Percentiles rank a stretch among this genome's conserved stretches.
phyloP scores from a whole-genome alignment of 2,329 filamentous ascomycete genomes.

The Diaporthe ilicicola region DNA sequence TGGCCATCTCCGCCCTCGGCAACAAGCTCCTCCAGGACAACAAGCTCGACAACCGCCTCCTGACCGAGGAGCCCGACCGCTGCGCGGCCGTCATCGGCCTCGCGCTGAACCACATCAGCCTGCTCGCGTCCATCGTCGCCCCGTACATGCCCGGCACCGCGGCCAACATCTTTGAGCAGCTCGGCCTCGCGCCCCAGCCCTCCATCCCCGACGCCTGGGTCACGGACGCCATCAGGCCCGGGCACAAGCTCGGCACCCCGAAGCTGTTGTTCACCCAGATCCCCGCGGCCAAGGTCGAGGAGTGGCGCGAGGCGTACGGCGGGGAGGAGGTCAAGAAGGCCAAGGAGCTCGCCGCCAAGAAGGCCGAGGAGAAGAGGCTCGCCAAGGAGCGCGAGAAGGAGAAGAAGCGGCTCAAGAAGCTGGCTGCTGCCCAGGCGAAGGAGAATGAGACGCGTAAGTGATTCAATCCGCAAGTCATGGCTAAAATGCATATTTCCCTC shows the following conservation, averaged over 20 bases:
- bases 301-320: slow-evolving; percentile 83
- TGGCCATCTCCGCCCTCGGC: slow-evolving; percentile 69
- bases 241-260: slow-evolving; percentile 83
- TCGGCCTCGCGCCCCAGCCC: slow-evolving; percentile 67
- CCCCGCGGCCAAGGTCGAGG: slow-evolving; percentile 80
- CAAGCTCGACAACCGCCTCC: slow-evolving; percentile 53
- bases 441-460: slow-evolving; percentile 14
- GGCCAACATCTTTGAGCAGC: slow-evolving; percentile 78
- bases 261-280: slow-evolving; percentile 85
- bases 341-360: slow-evolving; percentile 65
- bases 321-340: slow-evolving; percentile 73
- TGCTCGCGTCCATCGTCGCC: slow-evolving; percentile 79
- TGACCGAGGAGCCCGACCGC: slow-evolving; percentile 62
- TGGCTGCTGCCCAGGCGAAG: slow-evolving; percentile 40
- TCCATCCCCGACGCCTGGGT: slow-evolving; percentile 74
- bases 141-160: slow-evolving; percentile 89
- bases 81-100: slow-evolving; percentile 73
- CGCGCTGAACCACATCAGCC: slow-evolving; percentile 84
- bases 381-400: slow-evolving; percentile 60
- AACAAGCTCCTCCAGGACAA: slow-evolving; percentile 61
- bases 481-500: too few relatives aligned
- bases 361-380: slow-evolving; percentile 60
- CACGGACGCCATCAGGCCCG: slow-evolving; percentile 68
- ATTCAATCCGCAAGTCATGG: too few relatives aligned
- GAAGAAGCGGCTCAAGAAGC: slow-evolving; percentile 54